These are phyloP conservation scores for Sisymbrium irio DNA, from an alignment of 345 rosid genomes.

Conservation along the genomic window DNA sequence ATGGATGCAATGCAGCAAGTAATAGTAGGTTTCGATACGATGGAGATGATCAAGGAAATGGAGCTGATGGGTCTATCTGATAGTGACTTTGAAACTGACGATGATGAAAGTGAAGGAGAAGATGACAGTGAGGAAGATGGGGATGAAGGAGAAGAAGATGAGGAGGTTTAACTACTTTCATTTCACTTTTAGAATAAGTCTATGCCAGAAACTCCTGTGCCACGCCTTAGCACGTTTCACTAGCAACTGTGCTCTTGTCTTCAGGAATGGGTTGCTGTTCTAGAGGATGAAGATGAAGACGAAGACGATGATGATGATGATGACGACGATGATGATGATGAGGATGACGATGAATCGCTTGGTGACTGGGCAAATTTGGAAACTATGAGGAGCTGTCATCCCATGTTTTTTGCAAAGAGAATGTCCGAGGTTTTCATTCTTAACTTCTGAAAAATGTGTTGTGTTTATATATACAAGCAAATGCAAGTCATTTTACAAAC, in stretches of 20 bases:
- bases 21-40: conserved; percentile 77
- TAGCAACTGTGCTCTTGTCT: conserved; percentile 20
- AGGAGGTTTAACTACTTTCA: conserved; percentile 42
- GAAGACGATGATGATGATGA: conserved; percentile 51
- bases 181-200: neutral
- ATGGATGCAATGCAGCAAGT: conserved; percentile 68
- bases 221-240: conserved; percentile 13
- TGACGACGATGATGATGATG: conserved; percentile 51
- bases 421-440: conserved; percentile 48
- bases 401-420: conserved; percentile 85
- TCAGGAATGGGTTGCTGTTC: conserved; percentile 73
- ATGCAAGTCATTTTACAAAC: neutral
- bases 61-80: conserved; percentile 65
- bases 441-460: neutral
- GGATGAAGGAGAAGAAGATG: conserved; percentile 46
- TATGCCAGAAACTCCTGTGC: neutral
- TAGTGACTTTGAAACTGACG: conserved; percentile 69
- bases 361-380: conserved; percentile 94
- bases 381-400: conserved; percentile 90
- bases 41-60: conserved; percentile 73
- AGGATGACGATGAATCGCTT: conserved; percentile 52
- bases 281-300: conserved; percentile 60
- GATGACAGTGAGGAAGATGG: conserved; percentile 47
- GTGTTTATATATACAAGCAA: neutral
- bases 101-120: conserved; percentile 57